phyloP scores from a whole-genome alignment of 257 asterid species.

The Solanum chiquidenum region DNA sequence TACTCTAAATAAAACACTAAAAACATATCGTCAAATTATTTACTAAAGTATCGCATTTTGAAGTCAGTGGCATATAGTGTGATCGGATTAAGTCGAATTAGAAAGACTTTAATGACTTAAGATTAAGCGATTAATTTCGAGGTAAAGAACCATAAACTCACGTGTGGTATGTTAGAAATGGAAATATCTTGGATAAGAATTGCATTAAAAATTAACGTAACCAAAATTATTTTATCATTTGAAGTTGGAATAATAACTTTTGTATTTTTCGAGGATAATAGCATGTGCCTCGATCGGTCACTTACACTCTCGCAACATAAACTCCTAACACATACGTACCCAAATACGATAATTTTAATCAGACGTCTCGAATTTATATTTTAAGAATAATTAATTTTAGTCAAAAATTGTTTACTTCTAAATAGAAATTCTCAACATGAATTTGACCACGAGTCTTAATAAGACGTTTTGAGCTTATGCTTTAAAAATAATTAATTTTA shows the following conservation, averaged over 20 bases:
- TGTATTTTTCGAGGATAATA: not conserved
- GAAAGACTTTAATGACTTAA: not conserved
- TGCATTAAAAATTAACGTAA: not conserved
- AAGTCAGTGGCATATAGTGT: not conserved
- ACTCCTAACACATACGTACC: not conserved
- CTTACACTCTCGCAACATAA: not conserved
- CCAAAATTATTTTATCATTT: not conserved
- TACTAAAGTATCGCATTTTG: not conserved
- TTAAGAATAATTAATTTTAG: not conserved
- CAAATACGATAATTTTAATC: not conserved
- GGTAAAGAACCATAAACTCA: not conserved
- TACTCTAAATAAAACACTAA: not conserved
- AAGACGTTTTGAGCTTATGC: not conserved
- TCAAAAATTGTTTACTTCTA: not conserved
- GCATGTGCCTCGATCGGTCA: not conserved
- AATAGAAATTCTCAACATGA: not conserved
- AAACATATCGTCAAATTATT: not conserved
- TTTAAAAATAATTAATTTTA: not conserved
- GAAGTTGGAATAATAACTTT: not conserved
- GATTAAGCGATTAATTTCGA: not conserved
- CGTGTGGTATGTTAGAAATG: not conserved
- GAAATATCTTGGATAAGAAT: not conserved
- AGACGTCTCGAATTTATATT: not conserved
- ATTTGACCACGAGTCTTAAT: not conserved
- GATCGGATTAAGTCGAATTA: not conserved